phyloP scores from a whole-genome alignment of 2,329 filamentous ascomycete species.

The Monilinia polystroma region DNA sequence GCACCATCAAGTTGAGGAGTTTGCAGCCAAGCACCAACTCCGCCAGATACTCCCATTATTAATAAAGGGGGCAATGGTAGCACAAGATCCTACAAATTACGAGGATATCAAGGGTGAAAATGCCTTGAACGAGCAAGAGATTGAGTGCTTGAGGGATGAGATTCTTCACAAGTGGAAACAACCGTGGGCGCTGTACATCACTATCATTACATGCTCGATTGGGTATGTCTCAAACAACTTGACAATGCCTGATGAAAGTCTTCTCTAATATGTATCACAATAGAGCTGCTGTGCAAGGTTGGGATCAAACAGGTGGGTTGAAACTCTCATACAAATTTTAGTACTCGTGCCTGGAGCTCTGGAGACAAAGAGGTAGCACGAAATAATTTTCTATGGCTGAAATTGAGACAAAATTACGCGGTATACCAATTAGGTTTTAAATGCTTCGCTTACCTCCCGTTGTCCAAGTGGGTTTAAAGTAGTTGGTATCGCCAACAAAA shows the following conservation, averaged over 20 bases:
- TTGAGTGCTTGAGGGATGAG: conserved; percentile 58
- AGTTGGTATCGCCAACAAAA: background rate
- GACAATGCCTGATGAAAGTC: conserved; percentile 65
- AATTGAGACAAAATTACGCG: background rate
- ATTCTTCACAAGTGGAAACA: conserved; percentile 68
- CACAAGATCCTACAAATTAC: conserved; percentile 68
- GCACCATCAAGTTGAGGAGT: conserved; percentile 56
- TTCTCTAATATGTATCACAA: conserved; percentile 34
- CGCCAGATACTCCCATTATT: conserved; percentile 57
- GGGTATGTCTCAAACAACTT: conserved; percentile 59
- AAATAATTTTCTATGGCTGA: too few species aligned
- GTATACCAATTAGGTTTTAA: background rate
- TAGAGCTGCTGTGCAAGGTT: conserved; percentile 58
- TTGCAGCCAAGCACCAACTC: conserved; percentile 59
- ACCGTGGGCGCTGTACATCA: conserved; percentile 47
- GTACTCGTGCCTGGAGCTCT: background rate
- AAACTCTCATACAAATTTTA: background rate
- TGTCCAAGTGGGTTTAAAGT: background rate
- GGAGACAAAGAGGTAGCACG: too few species aligned
- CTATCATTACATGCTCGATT: conserved; percentile 47
- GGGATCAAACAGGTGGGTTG: conserved; percentile 21
- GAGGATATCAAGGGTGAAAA: conserved; percentile 48
- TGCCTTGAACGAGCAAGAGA: conserved; percentile 60
- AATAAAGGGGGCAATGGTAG: conserved; percentile 69
- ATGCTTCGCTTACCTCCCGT: background rate